A percentile compares a stretch with the other conserved stretches of the same genome.
phyloP scores from a whole-genome alignment of 495 filamentous ascomycete species.

The Penicillium paxilli region DNA sequence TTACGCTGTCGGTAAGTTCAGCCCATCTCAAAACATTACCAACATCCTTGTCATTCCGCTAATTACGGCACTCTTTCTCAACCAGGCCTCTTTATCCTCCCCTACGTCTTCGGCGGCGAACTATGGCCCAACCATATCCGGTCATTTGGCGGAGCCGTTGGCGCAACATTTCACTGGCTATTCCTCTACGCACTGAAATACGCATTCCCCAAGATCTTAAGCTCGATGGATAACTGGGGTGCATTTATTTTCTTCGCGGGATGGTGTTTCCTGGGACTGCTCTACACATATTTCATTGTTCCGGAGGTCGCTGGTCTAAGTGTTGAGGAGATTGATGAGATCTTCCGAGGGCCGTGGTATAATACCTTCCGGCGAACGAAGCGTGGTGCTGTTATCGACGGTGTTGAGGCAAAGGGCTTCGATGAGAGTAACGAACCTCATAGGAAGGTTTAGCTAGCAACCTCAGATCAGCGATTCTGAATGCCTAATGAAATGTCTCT shows the following conservation, averaged over 20 bases:
- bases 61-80: not conserved
- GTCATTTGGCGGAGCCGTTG: constrained; percentile 18
- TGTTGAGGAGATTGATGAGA: constrained; percentile 15
- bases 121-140: constrained; percentile 24
- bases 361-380: too few species aligned
- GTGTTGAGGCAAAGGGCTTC: too few species aligned
- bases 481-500: too few species aligned
- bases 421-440: too few species aligned
- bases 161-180: constrained; percentile 20
- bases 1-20: constrained; percentile 13
- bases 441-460: too few species aligned
- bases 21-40: not conserved
- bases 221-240: constrained; percentile 17
- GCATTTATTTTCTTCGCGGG: constrained; percentile 24
- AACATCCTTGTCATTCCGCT: not conserved
- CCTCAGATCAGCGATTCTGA: too few species aligned
- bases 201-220: constrained; percentile 10
- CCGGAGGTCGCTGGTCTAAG: constrained; percentile 16
- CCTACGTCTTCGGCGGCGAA: constrained; percentile 20
- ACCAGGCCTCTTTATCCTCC: constrained; percentile 17
- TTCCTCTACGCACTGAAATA: constrained; percentile 15
- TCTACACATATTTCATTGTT: constrained; percentile 30
- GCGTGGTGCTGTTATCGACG: too few species aligned
- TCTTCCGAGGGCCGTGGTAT: constrained; percentile 10
- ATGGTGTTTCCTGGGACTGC: constrained; percentile 12